phyloP scores from a whole-genome alignment of 371 early-diverging fungal species.

The Blakeslea trispora region DNA sequence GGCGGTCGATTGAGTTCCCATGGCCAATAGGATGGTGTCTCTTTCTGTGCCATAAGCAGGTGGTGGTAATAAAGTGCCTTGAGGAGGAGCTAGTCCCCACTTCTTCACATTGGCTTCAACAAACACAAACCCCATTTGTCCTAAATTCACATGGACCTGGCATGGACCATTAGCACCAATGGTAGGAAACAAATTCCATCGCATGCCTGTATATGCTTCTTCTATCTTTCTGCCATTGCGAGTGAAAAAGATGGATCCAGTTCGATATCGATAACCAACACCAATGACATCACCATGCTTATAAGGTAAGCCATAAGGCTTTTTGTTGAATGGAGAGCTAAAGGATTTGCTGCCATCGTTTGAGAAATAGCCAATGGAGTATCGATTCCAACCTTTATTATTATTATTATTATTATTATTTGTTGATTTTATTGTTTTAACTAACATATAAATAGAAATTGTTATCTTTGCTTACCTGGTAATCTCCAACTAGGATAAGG shows the following conservation, averaged over 20 bases:
- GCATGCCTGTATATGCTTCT: slow-evolving; percentile 57
- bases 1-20: background rate
- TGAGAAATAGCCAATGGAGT: slow-evolving; percentile 75
- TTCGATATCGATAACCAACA: slow-evolving; percentile 75
- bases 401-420: background rate
- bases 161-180: slow-evolving; percentile 69
- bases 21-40: slow-evolving; percentile 48
- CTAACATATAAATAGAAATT: background rate
- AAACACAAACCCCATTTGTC: slow-evolving; percentile 60
- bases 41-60: slow-evolving; percentile 63
- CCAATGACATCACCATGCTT: slow-evolving; percentile 78
- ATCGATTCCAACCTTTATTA: slow-evolving; percentile 59
- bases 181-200: slow-evolving; percentile 64
- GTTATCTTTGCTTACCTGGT: slow-evolving; percentile 35
- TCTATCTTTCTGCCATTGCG: slow-evolving; percentile 70
- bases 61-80: slow-evolving; percentile 72
- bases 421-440: too few relatives aligned
- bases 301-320: slow-evolving; percentile 61
- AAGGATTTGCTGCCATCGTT: slow-evolving; percentile 65
- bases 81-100: slow-evolving; percentile 77
- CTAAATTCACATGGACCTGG: slow-evolving; percentile 66
- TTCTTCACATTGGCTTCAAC: slow-evolving; percentile 86
- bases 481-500: slow-evolving; percentile 70
- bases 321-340: slow-evolving; percentile 65
- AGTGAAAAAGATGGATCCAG: slow-evolving; percentile 78